These are phyloP conservation scores for Solanum bulbocastanum DNA, from an alignment of 257 asterid genomes.

Conservation along the genomic window DNA sequence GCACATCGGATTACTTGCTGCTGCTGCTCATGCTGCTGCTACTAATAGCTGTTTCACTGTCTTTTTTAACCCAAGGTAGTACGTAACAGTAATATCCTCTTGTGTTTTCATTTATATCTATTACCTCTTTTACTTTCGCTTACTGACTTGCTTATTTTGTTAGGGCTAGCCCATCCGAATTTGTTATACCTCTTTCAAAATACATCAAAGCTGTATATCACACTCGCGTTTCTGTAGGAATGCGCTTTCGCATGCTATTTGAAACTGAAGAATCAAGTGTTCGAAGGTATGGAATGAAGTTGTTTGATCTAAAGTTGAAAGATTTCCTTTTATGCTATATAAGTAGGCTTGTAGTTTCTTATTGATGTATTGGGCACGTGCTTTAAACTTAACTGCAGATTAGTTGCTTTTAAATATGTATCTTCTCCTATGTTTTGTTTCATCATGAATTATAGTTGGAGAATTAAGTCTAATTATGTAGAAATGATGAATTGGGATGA, in stretches of 20 bases:
- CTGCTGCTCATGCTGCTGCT: constrained; percentile 99
- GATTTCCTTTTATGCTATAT: background rate
- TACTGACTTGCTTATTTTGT: constrained; percentile 8
- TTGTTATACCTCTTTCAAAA: constrained; percentile 82
- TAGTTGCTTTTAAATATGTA: background rate
- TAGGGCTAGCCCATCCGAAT: constrained; percentile 99
- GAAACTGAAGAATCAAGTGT: constrained; percentile 99
- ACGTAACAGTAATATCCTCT: background rate
- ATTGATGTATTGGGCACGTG: background rate
- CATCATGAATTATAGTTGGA: background rate
- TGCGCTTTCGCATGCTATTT: constrained; percentile 95
- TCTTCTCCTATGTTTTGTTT: background rate
- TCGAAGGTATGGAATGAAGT: constrained; percentile 52
- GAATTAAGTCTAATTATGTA: background rate
- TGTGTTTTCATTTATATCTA: background rate
- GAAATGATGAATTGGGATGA: background rate
- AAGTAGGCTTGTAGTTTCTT: background rate
- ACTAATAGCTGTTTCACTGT: constrained; percentile 96
- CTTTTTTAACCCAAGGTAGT: constrained; percentile 80
- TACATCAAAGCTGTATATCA: constrained; percentile 88
- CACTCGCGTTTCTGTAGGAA: constrained; percentile 90
- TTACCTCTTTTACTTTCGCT: background rate
- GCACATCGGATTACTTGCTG: constrained; percentile 98
- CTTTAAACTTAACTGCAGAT: background rate
- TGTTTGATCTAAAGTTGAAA: background rate